Evolutionary conservation across 2,329 filamentous ascomycete species (phyloP), one percentile per base, ranked within the genome.

Genomic region (Epichloe gansuensis): DNA sequence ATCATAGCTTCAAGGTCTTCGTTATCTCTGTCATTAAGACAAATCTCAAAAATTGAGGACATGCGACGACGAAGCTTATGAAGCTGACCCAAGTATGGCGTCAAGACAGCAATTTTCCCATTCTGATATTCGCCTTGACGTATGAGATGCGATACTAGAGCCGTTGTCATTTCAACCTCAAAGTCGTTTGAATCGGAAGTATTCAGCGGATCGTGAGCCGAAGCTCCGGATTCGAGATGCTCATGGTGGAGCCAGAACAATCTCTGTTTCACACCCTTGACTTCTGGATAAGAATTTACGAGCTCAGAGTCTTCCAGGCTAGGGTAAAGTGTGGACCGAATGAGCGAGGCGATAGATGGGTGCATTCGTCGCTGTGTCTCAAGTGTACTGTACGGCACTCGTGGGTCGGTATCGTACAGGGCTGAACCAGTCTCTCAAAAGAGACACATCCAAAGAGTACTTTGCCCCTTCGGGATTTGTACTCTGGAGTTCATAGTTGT

Each of bases 51-150:
- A 4, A 72, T 68, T 2, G 54, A 62, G 1, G 65, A 60, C 61
- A 85, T 65, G 2, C 60, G 63, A 2, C 60, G 59, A 2, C 75
- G 74, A 1, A 85, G 68, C 48, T 73, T 73, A 4, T 75, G 69
- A 2, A 80, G 64, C 55, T 85, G 81, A 0, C 79, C 80, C 0
- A 74, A 64, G 54, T 86, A 85, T 0, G 81, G 82, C 0, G 85
- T 89, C 5, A 91, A 62, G 0, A 91, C 78, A 0, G 85, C 83
- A 54, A 91, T 86, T 2, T 89, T 81, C 0, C 70, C 71, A 0
- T 68, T 65, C 0, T 62, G 64, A 61, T 90, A 88, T 0, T 59
- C 61, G 0, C 84, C 84, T 60, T 90, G 85, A 0, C 75, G 72
- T 5, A 85, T 69, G 0, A 91, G 65, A 60, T 91, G 84, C 0